Conservation (phyloP, 2,329 filamentous ascomycete species). For the Aspergillus ruber region DNA sequence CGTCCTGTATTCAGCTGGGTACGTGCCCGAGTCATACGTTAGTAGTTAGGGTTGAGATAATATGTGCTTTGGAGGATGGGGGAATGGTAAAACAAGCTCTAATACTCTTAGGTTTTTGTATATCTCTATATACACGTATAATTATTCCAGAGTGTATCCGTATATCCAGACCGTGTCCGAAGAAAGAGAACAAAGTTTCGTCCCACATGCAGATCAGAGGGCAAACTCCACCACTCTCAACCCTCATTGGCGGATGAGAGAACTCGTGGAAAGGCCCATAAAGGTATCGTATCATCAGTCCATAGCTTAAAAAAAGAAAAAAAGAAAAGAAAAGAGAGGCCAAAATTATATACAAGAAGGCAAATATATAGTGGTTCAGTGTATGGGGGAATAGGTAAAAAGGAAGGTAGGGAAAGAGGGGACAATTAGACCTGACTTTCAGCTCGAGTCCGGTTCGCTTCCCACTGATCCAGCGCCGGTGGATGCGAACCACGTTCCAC, state of each 20-base stretch:
- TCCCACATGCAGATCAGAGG: background rate
- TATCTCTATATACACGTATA: no score
- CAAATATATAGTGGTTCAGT: background rate
- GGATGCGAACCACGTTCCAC: constrained; percentile 14
- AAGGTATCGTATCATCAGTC: background rate
- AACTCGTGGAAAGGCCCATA: background rate
- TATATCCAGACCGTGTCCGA: no score
- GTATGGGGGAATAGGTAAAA: background rate
- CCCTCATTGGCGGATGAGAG: background rate
- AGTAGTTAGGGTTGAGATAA: background rate
- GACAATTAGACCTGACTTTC: background rate
- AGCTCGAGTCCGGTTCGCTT: background rate
- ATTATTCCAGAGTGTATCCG: no score
- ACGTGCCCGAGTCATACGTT: background rate
- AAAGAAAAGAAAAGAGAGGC: background rate
- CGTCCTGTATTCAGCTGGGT: background rate
- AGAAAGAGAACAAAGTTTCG: background rate
- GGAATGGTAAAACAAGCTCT: background rate
- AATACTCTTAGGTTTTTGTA: background rate
- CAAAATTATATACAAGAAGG: background rate
- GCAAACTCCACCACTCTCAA: background rate
- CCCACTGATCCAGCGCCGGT: constrained; percentile 5
- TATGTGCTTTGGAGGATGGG: background rate
- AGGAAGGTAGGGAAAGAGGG: background rate
- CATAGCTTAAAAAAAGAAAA: background rate